Base-by-base conservation (phyloP, 371 early-diverging fungal species). In the Apophysomyces ossiformis region DNA sequence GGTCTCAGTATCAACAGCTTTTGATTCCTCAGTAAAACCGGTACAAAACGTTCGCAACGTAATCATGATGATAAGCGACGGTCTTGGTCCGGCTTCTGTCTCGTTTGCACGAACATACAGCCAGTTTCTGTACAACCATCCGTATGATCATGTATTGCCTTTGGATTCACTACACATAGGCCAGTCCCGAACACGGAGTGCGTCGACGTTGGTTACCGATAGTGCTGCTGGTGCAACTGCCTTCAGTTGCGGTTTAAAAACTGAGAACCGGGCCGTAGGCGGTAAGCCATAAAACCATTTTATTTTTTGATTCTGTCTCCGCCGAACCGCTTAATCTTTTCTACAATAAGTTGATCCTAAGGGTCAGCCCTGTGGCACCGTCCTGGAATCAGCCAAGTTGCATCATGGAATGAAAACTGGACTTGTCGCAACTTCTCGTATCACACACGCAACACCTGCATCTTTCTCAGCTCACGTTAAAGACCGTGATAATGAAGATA, bases 221-320 rank as follows among this genome's bases (percentile, higher is more conserved):
- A 94, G 94, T 38, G 98, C 96, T 12, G 96, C 98, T 12, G 98
- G 96, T 2, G 98, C 96, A 5, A 96, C 96, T 0, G 96, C 95
- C 1, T 95, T 92, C 71, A 80, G 93, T 9, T 95, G 95, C 69
- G 90, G 79, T 5, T 38, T 86, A n/a, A 95, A 95, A 81, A 86
- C 93, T 0, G 93, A 92, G 78, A 96, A 96, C 69, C 90, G 89
- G 8, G 97, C 95, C 11, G 89, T 96, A 60, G 91, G 77, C 66
- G 88, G 88, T 80, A 79, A 57, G 32, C 32, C 32, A 26, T 26
- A 3, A 26, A 26, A 26, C 32, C 32, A 0, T 26, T 26, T 26
- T 26, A 26, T 26, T 26, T 26, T 26, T 15, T 9, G 6, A 7
- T 57, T 58, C 54, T 47, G 16, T 16, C 26, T 43, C 21, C 36